Evolutionary conservation across 2,329 filamentous ascomycete species (phyloP).

Genomic region (Exophiala dermatitidis): DNA sequence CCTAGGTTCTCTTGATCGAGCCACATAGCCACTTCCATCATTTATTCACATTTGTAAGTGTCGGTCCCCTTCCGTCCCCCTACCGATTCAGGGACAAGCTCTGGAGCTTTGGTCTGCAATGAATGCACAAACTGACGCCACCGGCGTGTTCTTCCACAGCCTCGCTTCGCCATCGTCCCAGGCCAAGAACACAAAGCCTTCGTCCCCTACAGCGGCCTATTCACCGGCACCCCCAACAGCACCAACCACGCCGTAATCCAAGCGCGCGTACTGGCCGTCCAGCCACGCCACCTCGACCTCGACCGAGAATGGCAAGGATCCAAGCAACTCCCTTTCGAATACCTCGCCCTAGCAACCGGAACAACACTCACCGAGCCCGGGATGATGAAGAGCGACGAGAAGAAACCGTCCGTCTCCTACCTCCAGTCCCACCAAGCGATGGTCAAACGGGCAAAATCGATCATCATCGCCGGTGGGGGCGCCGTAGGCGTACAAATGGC

Average conservation of each 20-base stretch:
- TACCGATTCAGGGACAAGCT: no score
- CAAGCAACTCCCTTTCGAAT: conserved; percentile 46
- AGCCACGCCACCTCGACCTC: conserved; percentile 42
- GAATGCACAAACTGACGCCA: no score
- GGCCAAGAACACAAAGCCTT: conserved; percentile 54
- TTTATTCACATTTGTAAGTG: conserved; percentile 41
- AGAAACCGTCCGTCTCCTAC: conserved; percentile 8
- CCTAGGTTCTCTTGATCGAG: conserved; percentile 50
- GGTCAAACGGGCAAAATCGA: conserved; percentile 40
- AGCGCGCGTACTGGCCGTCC: conserved; percentile 34
- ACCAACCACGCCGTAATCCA: conserved; percentile 36
- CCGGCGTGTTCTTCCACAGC: conserved; percentile 36
- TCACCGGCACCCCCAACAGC: conserved; percentile 34
- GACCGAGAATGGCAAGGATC: conserved; percentile 34
- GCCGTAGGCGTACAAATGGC: conserved; percentile 47
- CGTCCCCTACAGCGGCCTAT: conserved; percentile 45
- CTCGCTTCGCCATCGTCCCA: conserved; percentile 51
- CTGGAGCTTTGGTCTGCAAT: no score
- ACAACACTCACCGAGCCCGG: conserved; percentile 28
- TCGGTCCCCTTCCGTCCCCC: no score
- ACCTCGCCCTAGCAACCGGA: conserved; percentile 53
- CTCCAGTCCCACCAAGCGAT: conserved; percentile 25
- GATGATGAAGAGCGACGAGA: conserved; percentile 7
- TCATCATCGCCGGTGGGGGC: conserved; percentile 42
- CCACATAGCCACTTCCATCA: conserved; percentile 56